phyloP scores from a whole-genome alignment of 2,329 filamentous ascomycete species.

The Colletotrichum musae region DNA sequence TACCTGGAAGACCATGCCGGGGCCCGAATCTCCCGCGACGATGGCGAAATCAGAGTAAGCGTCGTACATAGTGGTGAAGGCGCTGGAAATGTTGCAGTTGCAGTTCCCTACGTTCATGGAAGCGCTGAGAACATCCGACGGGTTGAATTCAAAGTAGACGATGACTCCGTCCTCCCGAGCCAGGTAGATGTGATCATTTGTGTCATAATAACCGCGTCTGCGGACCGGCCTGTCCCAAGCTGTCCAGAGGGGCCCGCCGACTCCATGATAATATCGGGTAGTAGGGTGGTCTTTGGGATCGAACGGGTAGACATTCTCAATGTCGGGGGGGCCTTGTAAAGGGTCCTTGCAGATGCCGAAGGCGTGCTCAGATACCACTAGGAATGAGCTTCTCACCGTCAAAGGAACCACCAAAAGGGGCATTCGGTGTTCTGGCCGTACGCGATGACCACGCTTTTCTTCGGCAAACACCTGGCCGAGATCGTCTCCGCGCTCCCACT shows the following conservation, averaged over 20 bases:
- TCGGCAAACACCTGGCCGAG: constrained; percentile 61
- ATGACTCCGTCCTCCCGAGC: constrained; percentile 90
- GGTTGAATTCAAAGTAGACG: constrained; percentile 78
- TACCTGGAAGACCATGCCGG: constrained; percentile 83
- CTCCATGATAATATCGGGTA: constrained; percentile 64
- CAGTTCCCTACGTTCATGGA: constrained; percentile 75
- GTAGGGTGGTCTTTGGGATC: constrained; percentile 55
- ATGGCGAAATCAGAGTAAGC: constrained; percentile 83
- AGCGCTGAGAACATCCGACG: constrained; percentile 67
- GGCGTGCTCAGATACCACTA: constrained; percentile 74
- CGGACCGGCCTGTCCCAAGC: constrained; percentile 87
- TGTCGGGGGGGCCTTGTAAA: constrained; percentile 65
- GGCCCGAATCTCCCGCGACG: constrained; percentile 82
- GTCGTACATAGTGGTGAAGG: constrained; percentile 83
- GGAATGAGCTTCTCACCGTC: constrained; percentile 78
- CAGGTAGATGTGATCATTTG: constrained; percentile 85
- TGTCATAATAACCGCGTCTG: constrained; percentile 71
- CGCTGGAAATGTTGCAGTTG: constrained; percentile 82
- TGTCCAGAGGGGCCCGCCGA: constrained; percentile 77
- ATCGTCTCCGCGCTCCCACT: constrained; percentile 70
- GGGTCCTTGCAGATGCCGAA: constrained; percentile 71
- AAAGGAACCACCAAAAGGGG: constrained; percentile 81
- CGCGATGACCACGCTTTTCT: constrained; percentile 64
- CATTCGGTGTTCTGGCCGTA: constrained; percentile 68
- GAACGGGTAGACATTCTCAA: constrained; percentile 55